Base-by-base conservation (phyloP, 2,329 filamentous ascomycete genomes). In the Aschersonia sp. region DNA sequence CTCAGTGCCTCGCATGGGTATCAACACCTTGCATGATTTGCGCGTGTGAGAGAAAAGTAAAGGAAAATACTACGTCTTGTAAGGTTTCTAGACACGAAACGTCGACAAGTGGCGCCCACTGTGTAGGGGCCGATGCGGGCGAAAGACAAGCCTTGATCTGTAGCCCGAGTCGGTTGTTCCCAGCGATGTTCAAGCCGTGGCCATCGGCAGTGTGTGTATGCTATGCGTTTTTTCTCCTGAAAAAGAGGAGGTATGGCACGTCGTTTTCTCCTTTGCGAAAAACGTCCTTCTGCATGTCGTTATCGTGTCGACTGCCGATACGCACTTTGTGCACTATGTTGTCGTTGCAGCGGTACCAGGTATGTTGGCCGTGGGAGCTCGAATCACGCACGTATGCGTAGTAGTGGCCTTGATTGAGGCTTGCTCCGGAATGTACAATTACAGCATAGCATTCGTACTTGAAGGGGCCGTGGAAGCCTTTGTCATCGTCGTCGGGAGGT, bases 361-460 rank as follows among this genome's bases (percentile, higher is more conserved):
- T 63, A 35, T 63, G 64, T 4, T 63, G 64, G 49, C 71, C 63
- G 40, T 63, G 60, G 10, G 63, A 63, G 40, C 69, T 70, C 40
- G 73, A 70, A 55, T 83, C 78, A 43, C 77, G 76, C 51, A 85
- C 77, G 50, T 84, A 80, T 3, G 81, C 75, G 47, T 83, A 82
- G 62, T 96, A 96, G 64, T 96, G 89, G 0, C 89, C 89, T 46
- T 77, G 78, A 40, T 78, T 76, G 47, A 85, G 70, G 1, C 73
- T 79, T 1, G 68, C 67, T 29, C 89, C 89, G 4, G 77, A 65
- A 61, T 96, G 89, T 52, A 85, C 74, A 47, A 94, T 78, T 5
- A 96, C 84, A 2, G 82, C 91, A 60, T 94, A 96, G 47, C 85
- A 82, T 59, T 94, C 84, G 63, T 96, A 98, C 4, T 71, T 68